Evolutionary conservation across 2,329 filamentous ascomycete species (phyloP), one percentile per base, ranked within the genome.

Genomic region (Pezicula neosporulosa): DNA sequence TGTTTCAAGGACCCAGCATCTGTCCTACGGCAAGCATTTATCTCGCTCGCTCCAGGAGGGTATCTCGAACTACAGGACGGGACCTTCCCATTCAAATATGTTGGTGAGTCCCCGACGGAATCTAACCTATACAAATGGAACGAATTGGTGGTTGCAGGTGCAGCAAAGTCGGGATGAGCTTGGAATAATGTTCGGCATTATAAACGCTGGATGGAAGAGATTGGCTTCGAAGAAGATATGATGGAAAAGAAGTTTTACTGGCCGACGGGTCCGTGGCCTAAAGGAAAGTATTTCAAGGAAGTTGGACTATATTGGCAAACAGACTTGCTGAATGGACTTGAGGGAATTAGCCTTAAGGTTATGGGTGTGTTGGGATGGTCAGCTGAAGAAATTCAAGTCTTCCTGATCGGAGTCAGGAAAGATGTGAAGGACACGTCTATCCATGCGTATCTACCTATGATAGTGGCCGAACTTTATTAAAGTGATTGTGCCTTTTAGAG

Each of bases 341-440:
- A 59, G 43, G 50, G 44, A 13, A 30, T 60, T 12, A 54, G 47
- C 21, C 47, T 60, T 51, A 53, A 49, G 36, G 52, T 49, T 6
- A 51, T 66, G 6, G 64, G 64, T 3, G 62, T 50, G 33, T 59
- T 54, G 49, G 55, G 55, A 9, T 56, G 54, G 56, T 38, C 33
- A 50, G 39, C 60, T 57, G 33, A 70, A 54, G 49, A 65, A 9
- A 48, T 67, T 53, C 18, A 66, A 60, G 38, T 68, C 47, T 51
- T 57, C 12, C 27, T 57, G 33, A 19, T 30, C 15, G 38, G 30
- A 2, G 56, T 59, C 15, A 52, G 44, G 28, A 44, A 44, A 16
- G 56, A 59, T 35, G 28, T 59, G 6, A 52, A 53, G 41, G 42
- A 54, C 15, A 53, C 19, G 2, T 28, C 15, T 4, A 48, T 57